Evolutionary conservation across 129 eudicot species (phyloP).

Genomic region (Chrysanthemum lavandulifolium): DNA sequence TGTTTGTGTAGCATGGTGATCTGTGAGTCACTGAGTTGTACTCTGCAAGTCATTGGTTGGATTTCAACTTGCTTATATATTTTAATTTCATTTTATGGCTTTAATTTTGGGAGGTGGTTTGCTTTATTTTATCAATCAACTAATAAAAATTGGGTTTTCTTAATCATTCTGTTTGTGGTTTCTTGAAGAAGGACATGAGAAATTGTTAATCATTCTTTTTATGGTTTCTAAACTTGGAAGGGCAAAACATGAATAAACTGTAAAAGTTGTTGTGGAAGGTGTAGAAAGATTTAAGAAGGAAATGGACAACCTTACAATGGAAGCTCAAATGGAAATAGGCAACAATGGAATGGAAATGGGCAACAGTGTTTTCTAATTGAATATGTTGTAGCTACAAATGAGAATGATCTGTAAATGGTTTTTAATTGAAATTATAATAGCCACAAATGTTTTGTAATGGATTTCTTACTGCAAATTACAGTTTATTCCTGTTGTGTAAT

Average conservation of each 20-base stretch:
- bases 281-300: conserved; percentile 12
- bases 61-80: conserved; percentile 8
- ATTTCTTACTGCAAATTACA: conserved; percentile 1
- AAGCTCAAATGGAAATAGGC: conserved; percentile 2
- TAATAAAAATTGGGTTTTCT: conserved; percentile 11
- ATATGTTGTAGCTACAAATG: conserved; percentile 5
- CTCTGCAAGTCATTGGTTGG: background rate
- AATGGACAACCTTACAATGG: background rate
- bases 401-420: conserved; percentile 7
- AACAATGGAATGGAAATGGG: background rate
- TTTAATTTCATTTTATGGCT: background rate
- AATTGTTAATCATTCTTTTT: conserved; percentile 6
- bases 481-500: conserved; percentile 10
- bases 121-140: conserved; percentile 9
- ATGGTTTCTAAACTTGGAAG: conserved; percentile 4
- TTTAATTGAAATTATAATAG: conserved; percentile 8
- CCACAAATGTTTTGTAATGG: conserved; percentile 13
- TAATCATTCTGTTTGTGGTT: conserved; percentile 9
- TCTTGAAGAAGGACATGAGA: background rate
- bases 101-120: conserved; percentile 11
- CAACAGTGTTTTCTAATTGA: conserved; percentile 6
- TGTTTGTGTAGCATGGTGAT: conserved; percentile 9
- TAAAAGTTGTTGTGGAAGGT: conserved; percentile 4
- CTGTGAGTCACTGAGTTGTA: background rate
- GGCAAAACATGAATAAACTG: background rate